A percentile compares a stretch with the other conserved stretches of the same genome.
These are phyloP conservation scores for Penicillium bovifimosum DNA, from an alignment of 495 filamentous ascomycete genomes.

Conservation along the genomic window DNA sequence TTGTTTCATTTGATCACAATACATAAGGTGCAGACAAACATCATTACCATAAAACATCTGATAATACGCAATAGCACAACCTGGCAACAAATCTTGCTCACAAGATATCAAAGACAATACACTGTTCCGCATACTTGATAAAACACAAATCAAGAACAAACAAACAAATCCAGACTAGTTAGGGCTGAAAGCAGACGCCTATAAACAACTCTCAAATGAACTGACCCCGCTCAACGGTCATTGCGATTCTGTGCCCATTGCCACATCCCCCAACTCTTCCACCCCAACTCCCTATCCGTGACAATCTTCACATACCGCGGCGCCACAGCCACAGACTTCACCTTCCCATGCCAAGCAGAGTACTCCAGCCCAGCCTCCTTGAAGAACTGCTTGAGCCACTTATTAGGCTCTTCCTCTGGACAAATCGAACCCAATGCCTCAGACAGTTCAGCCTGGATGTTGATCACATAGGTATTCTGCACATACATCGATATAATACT, in stretches of 20 bases:
- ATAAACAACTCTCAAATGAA: too few species aligned
- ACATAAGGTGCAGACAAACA: too few species aligned
- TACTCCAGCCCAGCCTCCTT: background rate
- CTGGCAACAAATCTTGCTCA: too few species aligned
- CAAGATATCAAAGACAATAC: too few species aligned
- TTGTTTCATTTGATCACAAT: background rate
- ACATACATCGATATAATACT: background rate
- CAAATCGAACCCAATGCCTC: background rate
- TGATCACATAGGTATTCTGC: background rate
- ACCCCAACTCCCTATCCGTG: background rate
- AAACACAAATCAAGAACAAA: too few species aligned
- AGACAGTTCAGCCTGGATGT: background rate
- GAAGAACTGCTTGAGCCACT: background rate
- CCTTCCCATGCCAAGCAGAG: background rate
- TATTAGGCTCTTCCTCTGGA: background rate
- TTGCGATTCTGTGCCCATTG: background rate
- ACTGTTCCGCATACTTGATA: too few species aligned
- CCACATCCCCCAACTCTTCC: slow-evolving; percentile 15
- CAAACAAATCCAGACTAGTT: too few species aligned
- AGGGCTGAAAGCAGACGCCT: too few species aligned
- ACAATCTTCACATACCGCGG: background rate
- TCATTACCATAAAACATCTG: too few species aligned
- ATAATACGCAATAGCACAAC: too few species aligned
- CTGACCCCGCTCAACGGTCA: background rate
- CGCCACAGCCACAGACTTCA: too few species aligned